These are phyloP conservation scores for Iris macrosiphon DNA, from an alignment of 106 monocot genomes.

Conservation along the genomic window DNA sequence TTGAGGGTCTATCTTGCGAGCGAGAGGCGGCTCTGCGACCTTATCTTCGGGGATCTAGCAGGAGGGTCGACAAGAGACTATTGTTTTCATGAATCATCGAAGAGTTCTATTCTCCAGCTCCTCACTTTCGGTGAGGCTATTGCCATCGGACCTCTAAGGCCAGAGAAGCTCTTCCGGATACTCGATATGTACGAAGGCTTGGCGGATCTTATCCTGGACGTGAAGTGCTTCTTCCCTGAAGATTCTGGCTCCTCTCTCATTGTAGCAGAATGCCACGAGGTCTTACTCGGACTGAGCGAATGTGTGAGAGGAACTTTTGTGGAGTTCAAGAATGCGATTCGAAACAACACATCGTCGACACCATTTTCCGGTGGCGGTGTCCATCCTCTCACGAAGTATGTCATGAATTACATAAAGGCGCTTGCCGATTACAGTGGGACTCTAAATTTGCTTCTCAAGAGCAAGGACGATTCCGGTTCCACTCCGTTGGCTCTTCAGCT, in stretches of 20 bases:
- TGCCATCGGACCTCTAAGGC: conserved; percentile 13
- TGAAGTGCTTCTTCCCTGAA: conserved; percentile 9
- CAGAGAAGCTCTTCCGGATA: conserved; percentile 25
- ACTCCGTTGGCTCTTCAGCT: conserved; percentile 4
- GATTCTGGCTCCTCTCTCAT: conserved; percentile 4
- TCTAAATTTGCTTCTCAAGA: conserved; percentile 15
- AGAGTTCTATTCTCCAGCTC: conserved; percentile 41
- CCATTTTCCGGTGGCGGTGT: conserved; percentile 17
- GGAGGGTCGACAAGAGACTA: conserved; percentile 17
- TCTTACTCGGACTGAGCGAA: conserved; percentile 10
- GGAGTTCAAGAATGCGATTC: conserved; percentile 17
- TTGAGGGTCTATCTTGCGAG: conserved; percentile 45
- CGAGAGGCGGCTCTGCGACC: conserved; percentile 48
- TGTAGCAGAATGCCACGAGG: conserved; percentile 2
- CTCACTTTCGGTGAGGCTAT: conserved; percentile 60
- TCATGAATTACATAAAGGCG: conserved; percentile 22
- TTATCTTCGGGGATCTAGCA: conserved; percentile 40
- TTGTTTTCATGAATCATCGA: conserved; percentile 54
- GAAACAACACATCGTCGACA: conserved; percentile 7
- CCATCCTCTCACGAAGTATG: conserved; percentile 20
- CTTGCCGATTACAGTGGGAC: conserved; percentile 19
- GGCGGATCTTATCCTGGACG: conserved; percentile 9
- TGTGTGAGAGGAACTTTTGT: conserved; percentile 14
- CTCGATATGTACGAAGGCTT: conserved; percentile 27
- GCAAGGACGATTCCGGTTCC: background rate